Base-by-base conservation (phyloP, 169 alveolate species). In the Pseudocohnilembus persalinus region DNA sequence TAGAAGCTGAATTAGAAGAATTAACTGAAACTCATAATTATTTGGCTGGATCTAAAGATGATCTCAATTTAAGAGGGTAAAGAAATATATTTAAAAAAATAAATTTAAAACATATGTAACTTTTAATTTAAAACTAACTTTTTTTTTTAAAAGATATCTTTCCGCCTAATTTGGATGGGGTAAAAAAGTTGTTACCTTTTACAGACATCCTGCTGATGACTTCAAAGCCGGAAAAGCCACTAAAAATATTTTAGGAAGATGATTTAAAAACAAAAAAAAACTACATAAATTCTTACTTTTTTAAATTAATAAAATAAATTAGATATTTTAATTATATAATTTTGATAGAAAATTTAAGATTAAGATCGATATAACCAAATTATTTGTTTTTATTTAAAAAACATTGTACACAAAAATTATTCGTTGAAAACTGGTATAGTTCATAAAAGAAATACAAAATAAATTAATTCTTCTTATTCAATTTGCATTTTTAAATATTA, bases 131-230 rank as follows among this genome's bases (percentile, higher is more conserved):
- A 49, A 49, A 49, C 68, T 11, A 49, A 11, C 20, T 11, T 49
- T 49, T 11, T 49, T 11, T 11, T 11, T 49, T 49, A 49, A 49
- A 11, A 49, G 68, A 49, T 49, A 49, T 49, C 4, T 49, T 49
- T 4, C 68, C 68, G 4, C 26, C 68, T 20, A 49, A 86, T 86
- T 86, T 73, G 73, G 73, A 65, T 86, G 90, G 90, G 90, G 90
- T n/a, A 86, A 86, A 34, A 86, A 86, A 31, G 82, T 86, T 73
- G 80, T 86, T 34, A 49, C 85, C 35, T 86, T 80, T 76, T 86
- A 86, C 33, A 80, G 90, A 77, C 90, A 86, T 74, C 90, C 90
- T 72, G 34, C 84, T 86, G 90, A 86, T 86, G 90, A 86, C 72
- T 86, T 86, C 73, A 86, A 86, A 49, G 77, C 83, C 29, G 90